Base-by-base conservation (phyloP, 768 basidiomycete genomes). In the Pleurotus giganteus region DNA sequence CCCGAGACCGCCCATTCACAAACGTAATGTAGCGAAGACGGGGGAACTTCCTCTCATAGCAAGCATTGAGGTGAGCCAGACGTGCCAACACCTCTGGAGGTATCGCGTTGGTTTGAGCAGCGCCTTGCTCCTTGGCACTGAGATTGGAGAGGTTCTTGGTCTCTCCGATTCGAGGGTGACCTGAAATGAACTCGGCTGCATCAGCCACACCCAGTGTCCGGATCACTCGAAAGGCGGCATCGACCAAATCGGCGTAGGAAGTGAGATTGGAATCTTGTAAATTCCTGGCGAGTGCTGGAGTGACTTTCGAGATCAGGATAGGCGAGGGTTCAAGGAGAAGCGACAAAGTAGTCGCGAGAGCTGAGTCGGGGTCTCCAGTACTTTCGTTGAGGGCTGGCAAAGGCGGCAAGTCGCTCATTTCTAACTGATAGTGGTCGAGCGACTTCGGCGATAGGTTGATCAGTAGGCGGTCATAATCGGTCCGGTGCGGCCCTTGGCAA, bases 101-200 rank as follows among this genome's bases (percentile, higher is more conserved):
- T 7, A 91, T 92, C 17, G 80, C 77, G 39, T 67, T 64, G 24
- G 60, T 61, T 23, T 77, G 26, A 34, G 27, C 34, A 12, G 26
- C 78, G 11, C 83, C 85, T 68, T 96, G 94, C 70, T 97, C 94
- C 46, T 78, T 83, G 24, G 84, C 83, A 68, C 91, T 94, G 44
- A 93, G 75, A 42, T 68, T 78, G 0, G 89, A 91, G 11, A 95
- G 76, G 37, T 85, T 85, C 63, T 81, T 84, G 56, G 77, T 82
- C 69, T 91, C 91, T 34, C 94, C 94, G 43, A 96, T 96, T 56
- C 92, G 82, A 31, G 94, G 94, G 72, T 96, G 94, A 2, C 86
- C 94, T 4, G 77, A 81, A 57, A 96, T 78, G 64, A 97, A 94
- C 57, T 71, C 68, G 0, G 84, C 83, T 60, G 77, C 81, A 5